Evolutionary conservation across 2,329 filamentous ascomycete genomes (phyloP).

Genomic region (Xylaria sp.): DNA sequence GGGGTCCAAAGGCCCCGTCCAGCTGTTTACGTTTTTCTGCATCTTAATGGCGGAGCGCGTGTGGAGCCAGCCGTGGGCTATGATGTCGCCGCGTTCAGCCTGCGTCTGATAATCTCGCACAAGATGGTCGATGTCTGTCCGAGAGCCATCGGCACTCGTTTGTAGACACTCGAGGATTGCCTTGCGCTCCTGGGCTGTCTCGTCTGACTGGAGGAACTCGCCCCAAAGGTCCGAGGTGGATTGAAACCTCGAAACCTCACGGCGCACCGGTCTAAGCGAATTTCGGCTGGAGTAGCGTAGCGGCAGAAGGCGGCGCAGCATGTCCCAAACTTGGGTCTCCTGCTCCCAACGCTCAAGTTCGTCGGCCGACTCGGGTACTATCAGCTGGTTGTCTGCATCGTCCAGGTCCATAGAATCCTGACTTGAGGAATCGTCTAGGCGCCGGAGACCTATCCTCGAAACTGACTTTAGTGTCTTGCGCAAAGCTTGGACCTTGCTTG

Average conservation of each 20-base stretch:
- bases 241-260: conserved; percentile 48
- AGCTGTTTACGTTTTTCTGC: conserved; percentile 81
- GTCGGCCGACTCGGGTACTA: conserved; percentile 47
- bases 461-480: conserved; percentile 55
- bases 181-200: conserved; percentile 79
- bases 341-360: conserved; percentile 76
- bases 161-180: conserved; percentile 89
- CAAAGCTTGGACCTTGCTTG: conserved; percentile 57
- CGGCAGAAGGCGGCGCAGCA: conserved; percentile 79
- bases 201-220: conserved; percentile 78
- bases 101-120: conserved; percentile 80
- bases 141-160: conserved; percentile 72
- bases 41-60: conserved; percentile 91
- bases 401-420: conserved; percentile 68
- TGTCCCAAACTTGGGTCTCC: conserved; percentile 91
- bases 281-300: conserved; percentile 67
- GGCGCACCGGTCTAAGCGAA: conserved; percentile 51
- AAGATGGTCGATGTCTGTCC: conserved; percentile 78
- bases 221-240: conserved; percentile 63
- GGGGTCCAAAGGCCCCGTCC: conserved; percentile 73
- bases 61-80: conserved; percentile 91
- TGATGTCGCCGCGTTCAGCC: conserved; percentile 82
- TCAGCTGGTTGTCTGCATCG: conserved; percentile 55
- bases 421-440: conserved; percentile 50
- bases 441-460: conserved; percentile 47